phyloP scores from a whole-genome alignment of 495 filamentous ascomycete genomes.

The Tuber calosporum region DNA sequence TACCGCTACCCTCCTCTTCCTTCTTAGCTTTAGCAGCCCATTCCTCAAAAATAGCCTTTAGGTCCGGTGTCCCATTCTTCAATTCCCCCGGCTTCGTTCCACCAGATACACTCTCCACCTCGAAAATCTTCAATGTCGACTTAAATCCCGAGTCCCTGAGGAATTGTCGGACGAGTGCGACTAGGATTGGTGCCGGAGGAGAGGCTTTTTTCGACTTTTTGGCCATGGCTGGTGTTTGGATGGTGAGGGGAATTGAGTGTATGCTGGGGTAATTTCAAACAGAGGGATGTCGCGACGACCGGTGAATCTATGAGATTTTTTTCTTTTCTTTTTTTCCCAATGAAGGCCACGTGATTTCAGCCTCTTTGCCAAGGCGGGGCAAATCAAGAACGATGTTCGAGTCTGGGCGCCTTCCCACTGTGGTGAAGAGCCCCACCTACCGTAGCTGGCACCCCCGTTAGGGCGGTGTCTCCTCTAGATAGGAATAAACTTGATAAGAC shows the following conservation, averaged over 20 bases:
- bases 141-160: slow-evolving; percentile 32
- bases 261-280: neutral
- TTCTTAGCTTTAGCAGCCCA: slow-evolving; percentile 18
- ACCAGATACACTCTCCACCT: slow-evolving; percentile 14
- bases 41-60: slow-evolving; percentile 28
- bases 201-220: slow-evolving; percentile 21
- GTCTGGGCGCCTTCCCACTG: neutral
- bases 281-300: neutral
- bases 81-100: slow-evolving; percentile 23
- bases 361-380: neutral
- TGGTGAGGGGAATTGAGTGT: neutral
- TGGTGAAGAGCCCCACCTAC: neutral
- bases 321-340: neutral
- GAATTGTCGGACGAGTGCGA: slow-evolving; percentile 35
- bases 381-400: neutral
- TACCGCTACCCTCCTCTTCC: slow-evolving; percentile 10
- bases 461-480: no score
- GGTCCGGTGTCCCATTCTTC: slow-evolving; percentile 14
- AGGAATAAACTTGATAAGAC: no score
- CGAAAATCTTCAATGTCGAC: slow-evolving; percentile 35
- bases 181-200: slow-evolving; percentile 27
- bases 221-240: slow-evolving; percentile 14
- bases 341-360: neutral
- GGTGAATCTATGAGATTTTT: neutral
- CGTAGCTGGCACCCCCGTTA: neutral